Evolutionary conservation across 2,329 filamentous ascomycete species (phyloP).

Genomic region (Ascochyta rabiei): DNA sequence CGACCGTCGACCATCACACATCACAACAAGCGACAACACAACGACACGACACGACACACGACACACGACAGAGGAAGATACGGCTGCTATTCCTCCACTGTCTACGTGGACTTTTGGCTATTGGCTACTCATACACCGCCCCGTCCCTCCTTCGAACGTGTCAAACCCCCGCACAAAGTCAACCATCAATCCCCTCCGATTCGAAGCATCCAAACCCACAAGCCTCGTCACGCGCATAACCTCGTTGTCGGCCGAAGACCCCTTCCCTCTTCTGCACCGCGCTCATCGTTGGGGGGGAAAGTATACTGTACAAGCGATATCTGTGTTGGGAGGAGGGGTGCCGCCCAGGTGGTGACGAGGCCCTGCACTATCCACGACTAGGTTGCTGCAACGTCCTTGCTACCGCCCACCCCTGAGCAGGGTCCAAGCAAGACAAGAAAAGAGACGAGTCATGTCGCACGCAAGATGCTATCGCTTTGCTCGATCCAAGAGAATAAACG

Average conservation of each 20-base stretch:
- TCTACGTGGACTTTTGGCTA: slow-evolving; percentile 3
- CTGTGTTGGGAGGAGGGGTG: slow-evolving; percentile 11
- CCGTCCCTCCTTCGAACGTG: not conserved
- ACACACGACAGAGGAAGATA: not conserved
- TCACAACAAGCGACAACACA: not conserved
- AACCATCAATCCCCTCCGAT: slow-evolving; percentile 4
- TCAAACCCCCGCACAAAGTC: slow-evolving; percentile 1
- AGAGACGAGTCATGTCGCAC: slow-evolving; percentile 1
- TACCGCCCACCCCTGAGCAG: not conserved
- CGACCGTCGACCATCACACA: not conserved
- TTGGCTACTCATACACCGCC: slow-evolving; percentile 8
- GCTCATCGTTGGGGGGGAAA: slow-evolving; percentile 7
- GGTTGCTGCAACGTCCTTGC: not conserved
- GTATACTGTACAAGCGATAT: slow-evolving; percentile 33
- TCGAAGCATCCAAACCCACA: slow-evolving; percentile 25
- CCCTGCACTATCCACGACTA: not conserved
- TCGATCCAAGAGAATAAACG: not conserved
- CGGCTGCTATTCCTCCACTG: not conserved
- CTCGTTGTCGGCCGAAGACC: slow-evolving; percentile 19
- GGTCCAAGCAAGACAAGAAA: not conserved
- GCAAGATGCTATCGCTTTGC: not conserved
- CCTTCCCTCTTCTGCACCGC: slow-evolving; percentile 1
- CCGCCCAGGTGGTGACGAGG: not conserved
- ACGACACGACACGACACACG: too few relatives aligned
- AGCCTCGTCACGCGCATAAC: slow-evolving; percentile 26